phyloP scores from a whole-genome alignment of 176 grass and related monocot genomes.

The Musa troglodytarum region DNA sequence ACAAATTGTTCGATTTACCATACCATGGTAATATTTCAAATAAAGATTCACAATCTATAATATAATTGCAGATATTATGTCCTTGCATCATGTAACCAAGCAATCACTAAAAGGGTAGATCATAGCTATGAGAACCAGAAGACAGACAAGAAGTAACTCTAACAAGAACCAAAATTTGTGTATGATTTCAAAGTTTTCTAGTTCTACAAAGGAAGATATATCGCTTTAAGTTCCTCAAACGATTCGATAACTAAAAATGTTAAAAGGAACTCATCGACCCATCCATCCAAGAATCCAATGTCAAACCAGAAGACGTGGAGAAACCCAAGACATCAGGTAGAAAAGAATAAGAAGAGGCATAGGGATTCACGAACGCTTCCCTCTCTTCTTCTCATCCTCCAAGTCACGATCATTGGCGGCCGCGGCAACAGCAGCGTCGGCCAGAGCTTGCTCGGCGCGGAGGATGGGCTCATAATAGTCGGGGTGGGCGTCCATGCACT shows the following conservation, averaged over 20 bases:
- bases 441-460: conserved; percentile 34
- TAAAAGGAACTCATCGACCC: not conserved
- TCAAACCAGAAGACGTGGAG: not conserved
- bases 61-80: not conserved
- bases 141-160: not conserved
- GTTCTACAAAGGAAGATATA: not conserved
- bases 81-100: not conserved
- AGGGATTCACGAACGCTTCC: conserved; percentile 11
- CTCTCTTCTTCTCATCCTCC: conserved; percentile 9
- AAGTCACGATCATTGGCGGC: conserved; percentile 8
- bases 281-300: not conserved
- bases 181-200: not conserved
- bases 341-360: not conserved
- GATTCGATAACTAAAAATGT: not conserved
- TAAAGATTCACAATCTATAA: not conserved
- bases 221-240: not conserved
- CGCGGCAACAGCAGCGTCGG: conserved; percentile 1
- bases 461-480: conserved; percentile 68
- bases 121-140: not conserved
- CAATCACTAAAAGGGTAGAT: not conserved
- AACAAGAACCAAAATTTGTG: too few relatives aligned
- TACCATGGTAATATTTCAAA: not conserved
- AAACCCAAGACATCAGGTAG: not conserved
- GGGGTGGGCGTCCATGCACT: conserved; percentile 77
- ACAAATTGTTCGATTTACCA: too few relatives aligned